These are phyloP conservation scores for Oryza rufipogon DNA, from an alignment of 176 grass and related monocot genomes.

Conservation along the genomic window DNA sequence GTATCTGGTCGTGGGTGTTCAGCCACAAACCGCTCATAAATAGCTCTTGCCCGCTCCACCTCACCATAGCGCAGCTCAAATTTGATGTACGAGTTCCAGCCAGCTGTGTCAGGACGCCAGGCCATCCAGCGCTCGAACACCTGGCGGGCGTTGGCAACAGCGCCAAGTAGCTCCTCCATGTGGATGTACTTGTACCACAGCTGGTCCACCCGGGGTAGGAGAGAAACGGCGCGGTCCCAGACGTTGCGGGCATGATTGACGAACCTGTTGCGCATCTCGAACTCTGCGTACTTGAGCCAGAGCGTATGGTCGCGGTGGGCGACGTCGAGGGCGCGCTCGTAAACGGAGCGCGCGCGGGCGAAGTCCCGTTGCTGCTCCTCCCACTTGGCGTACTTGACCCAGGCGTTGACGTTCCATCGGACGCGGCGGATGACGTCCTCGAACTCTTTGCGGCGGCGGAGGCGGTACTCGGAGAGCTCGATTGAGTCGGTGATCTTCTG, in stretches of 20 bases:
- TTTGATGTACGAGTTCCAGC: conserved; percentile 17
- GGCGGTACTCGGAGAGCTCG: conserved; percentile 80
- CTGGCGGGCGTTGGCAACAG: conserved; percentile 51
- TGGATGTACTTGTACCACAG: conserved; percentile 71
- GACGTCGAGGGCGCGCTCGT: too few relatives aligned
- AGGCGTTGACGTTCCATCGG: not conserved
- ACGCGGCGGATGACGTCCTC: conserved; percentile 31
- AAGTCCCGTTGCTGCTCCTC: too few relatives aligned
- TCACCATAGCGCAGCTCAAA: not conserved
- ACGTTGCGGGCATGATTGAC: conserved; percentile 49
- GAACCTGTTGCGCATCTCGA: too few relatives aligned
- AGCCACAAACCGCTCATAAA: not conserved
- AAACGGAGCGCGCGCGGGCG: too few relatives aligned
- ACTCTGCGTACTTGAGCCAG: too few relatives aligned
- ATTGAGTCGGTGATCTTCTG: conserved; percentile 65
- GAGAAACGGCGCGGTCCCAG: conserved; percentile 87
- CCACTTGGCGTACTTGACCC: too few relatives aligned
- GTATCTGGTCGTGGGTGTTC: not conserved
- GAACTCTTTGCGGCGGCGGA: conserved; percentile 75
- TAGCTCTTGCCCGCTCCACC: not conserved
- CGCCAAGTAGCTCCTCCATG: conserved; percentile 62
- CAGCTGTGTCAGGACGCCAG: conserved; percentile 56
- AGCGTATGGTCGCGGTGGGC: too few relatives aligned
- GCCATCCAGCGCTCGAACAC: conserved; percentile 68
- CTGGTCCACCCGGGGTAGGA: conserved; percentile 69